A percentile compares a stretch with the other conserved stretches of the same genome.
These are phyloP conservation scores for Lactarius pseudohatsudake DNA, from an alignment of 768 basidiomycete genomes.

Conservation along the genomic window DNA sequence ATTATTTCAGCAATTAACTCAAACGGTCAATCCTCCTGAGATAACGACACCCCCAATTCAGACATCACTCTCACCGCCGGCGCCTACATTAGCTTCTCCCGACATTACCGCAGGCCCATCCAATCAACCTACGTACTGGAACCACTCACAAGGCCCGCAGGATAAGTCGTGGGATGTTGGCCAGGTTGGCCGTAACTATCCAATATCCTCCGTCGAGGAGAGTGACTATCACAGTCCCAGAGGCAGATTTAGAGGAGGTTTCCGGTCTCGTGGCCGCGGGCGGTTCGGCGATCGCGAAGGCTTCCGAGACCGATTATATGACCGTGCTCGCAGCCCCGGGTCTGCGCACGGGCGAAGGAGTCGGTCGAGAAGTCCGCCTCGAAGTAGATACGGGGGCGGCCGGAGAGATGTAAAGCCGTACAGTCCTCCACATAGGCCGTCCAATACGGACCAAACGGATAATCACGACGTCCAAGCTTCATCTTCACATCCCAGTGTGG, in stretches of 20 bases:
- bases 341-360: slow-evolving; percentile 50
- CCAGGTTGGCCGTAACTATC: slow-evolving; percentile 59
- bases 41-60: slow-evolving; percentile 4
- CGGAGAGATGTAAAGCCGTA: slow-evolving; percentile 52
- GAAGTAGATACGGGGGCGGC: slow-evolving; percentile 47
- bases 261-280: slow-evolving; percentile 61
- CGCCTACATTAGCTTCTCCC: slow-evolving; percentile 11
- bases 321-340: slow-evolving; percentile 40
- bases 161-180: slow-evolving; percentile 52
- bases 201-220: slow-evolving; percentile 47
- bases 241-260: slow-evolving; percentile 54
- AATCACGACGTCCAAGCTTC: slow-evolving; percentile 30
- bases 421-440: slow-evolving; percentile 52
- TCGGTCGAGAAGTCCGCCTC: slow-evolving; percentile 72
- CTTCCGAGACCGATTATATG: slow-evolving; percentile 47
- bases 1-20: slow-evolving; percentile 74
- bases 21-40: slow-evolving; percentile 46
- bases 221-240: slow-evolving; percentile 54
- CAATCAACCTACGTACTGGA: slow-evolving; percentile 14
- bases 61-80: slow-evolving; percentile 29
- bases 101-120: slow-evolving; percentile 19
- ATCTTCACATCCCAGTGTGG: slow-evolving; percentile 48
- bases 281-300: slow-evolving; percentile 50
- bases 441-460: slow-evolving; percentile 17
- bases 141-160: slow-evolving; percentile 30